Evolutionary conservation across 2,329 filamentous ascomycete species (phyloP), one percentile per base, ranked within the genome.

Genomic region (Arthrobotrys sphaeroides): DNA sequence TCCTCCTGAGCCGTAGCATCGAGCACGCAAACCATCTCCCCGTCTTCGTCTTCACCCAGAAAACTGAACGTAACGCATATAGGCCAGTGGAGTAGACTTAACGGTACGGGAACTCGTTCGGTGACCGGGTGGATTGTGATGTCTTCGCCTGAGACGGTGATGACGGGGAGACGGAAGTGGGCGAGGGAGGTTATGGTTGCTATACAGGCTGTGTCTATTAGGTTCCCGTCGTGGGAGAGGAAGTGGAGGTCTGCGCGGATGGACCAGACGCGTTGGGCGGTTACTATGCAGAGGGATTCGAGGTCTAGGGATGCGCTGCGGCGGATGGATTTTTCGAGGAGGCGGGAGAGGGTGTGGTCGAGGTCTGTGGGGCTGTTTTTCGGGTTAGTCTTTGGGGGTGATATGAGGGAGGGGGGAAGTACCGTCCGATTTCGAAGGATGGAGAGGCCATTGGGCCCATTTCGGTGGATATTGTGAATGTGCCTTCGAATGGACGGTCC

Each of bases 251-350:
- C 94, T 18, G 92, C 94, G 70, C 94, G 90, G 77, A 99, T 87
- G 75, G 91, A 91, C 89, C 95, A 99, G 84, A 92, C 95, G 83
- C 96, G 97, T 74, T 91, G 87, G 5, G 92, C 94, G 9, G 95
- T 93, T 26, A 97, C 86, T 20, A 99, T 92, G 83, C 95, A 99
- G 47, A 99, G 87, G 2, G 94, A 97, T 83, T 99, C 95, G 33
- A 94, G 97, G 82, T 98, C 94, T 42, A 99, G 88, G 5, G 95
- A 94, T 79, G 91, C 91, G 0, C 94, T 97, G 74, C 95, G 90
- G 43, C 95, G 93, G 75, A 98, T 89, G 6, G 95, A 94, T 84
- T 97, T 97, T 83, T 99, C 95, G 18, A 99, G 89, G 43, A 95
- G 88, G 33, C 94, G 90, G 7, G 94, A 93, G 26, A 98, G 88